Percentiles rank a stretch among this genome's conserved stretches.
Conservation (phyloP, 1,139 yeast genomes). For the Yamadazyma membranifaciens region DNA sequence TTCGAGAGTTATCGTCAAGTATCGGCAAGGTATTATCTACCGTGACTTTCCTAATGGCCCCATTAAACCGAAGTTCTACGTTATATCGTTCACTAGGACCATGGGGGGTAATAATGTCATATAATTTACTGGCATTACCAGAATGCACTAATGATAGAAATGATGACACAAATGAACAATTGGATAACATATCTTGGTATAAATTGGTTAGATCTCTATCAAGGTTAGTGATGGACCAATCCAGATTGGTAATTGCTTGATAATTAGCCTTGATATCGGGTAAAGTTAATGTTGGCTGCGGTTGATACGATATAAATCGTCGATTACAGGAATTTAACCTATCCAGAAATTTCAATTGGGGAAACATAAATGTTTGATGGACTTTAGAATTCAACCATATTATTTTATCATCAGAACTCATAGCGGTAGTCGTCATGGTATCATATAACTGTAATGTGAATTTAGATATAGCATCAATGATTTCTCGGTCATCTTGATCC, state of each 20-base stretch:
- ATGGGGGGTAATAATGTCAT: slow-evolving; percentile 27
- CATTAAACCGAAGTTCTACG: slow-evolving; percentile 51
- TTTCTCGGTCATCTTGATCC: neutral
- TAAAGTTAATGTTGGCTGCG: slow-evolving; percentile 11
- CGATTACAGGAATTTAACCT: slow-evolving; percentile 15
- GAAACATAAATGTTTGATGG: slow-evolving; percentile 31
- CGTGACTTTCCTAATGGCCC: slow-evolving; percentile 49
- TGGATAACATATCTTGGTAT: slow-evolving; percentile 59
- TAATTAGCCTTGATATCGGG: slow-evolving; percentile 14
- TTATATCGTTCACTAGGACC: slow-evolving; percentile 30
- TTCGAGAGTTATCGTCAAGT: slow-evolving; percentile 18
- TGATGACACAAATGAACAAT: slow-evolving; percentile 77
- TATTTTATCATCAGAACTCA: slow-evolving; percentile 22
- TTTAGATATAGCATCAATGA: slow-evolving; percentile 18
- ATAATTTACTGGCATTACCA: slow-evolving; percentile 15
- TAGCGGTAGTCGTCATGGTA: slow-evolving; percentile 4
- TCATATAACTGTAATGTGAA: slow-evolving; percentile 25
- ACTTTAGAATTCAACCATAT: slow-evolving; percentile 47
- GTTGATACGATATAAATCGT: neutral
- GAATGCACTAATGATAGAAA: slow-evolving; percentile 42
- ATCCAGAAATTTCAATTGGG: slow-evolving; percentile 24
- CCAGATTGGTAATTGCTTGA: slow-evolving; percentile 12
- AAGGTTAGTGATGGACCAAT: slow-evolving; percentile 17
- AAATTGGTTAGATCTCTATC: slow-evolving; percentile 22
- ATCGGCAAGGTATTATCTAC: slow-evolving; percentile 48